Evolutionary conservation across 768 basidiomycete genomes (phyloP), one percentile per base, ranked within the genome.

Genomic region (Galerina sulciceps): DNA sequence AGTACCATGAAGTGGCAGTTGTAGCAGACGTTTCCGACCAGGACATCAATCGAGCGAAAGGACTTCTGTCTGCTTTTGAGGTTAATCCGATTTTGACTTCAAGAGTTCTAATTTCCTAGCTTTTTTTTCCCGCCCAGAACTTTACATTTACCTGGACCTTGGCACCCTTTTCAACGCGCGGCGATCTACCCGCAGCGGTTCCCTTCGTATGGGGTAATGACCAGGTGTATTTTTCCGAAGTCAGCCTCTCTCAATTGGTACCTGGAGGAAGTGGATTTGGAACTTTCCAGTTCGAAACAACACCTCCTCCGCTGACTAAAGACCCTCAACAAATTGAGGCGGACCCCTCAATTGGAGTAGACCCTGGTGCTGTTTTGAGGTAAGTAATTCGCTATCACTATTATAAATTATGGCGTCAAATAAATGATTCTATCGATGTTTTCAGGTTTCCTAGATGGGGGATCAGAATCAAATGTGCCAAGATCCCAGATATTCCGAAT

Each of bases 381-480:
- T 76, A 31, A 31, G 61, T 13, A 14, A 22, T 18, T 10, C 20
- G n/a, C 6, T 10, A 10, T 46, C 17, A 35, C 20, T 10, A 53
- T 18, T 18, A 34, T 26, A 13, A 47, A 15, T 42, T n/a, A 23
- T 11, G 18, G 11, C 18, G 11, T 53, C 34, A 46, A n/a, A 37
- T 51, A 37, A 20, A 20, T 46, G 34, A 17, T 36, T 9, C 48
- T 49, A 34, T 38, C 40, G 43, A 14, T 11, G 8, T 41, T 48
- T 37, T 14, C 23, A 77, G 76, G 48, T 74, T 73, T 58, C 74
- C 78, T 14, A 66, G 73, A 55, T 79, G 79, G 79, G 79, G 79
- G 0, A 69, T 76, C 17, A 67, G 78, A 17, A 75, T 74, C 4
- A 71, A 69, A 36, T 80, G 78, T 58, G 55, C 62, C 14, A 73